phyloP scores from a whole-genome alignment of 148 eudicot species.

The Diospyros kaki region DNA sequence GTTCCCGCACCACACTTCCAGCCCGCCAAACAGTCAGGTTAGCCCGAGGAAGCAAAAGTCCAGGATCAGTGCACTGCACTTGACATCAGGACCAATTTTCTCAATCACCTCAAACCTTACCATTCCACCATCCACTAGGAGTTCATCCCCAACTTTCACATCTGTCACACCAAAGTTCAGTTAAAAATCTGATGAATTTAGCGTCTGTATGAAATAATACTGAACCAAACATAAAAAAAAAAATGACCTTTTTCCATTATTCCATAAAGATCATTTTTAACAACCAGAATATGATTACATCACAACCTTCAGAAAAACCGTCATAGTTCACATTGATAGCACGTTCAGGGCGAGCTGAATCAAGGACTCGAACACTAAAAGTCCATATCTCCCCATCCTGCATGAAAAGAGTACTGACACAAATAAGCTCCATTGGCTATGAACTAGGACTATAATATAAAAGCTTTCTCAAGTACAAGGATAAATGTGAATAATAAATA shows the following conservation, averaged over 20 bases:
- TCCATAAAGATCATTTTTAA: neutral
- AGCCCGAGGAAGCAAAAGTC: constrained; percentile 87
- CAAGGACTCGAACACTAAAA: constrained; percentile 85
- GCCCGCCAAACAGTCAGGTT: constrained; percentile 92
- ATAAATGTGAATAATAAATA: too few species aligned
- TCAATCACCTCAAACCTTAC: constrained; percentile 89
- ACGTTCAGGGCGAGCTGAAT: constrained; percentile 67
- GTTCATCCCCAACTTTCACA: constrained; percentile 82
- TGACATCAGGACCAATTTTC: constrained; percentile 96
- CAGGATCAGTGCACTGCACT: constrained; percentile 88
- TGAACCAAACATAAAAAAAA: neutral
- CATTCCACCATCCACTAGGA: constrained; percentile 98
- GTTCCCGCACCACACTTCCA: constrained; percentile 86
- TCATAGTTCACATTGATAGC: constrained; percentile 84
- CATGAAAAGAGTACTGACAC: constrained; percentile 20
- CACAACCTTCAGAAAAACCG: constrained; percentile 90
- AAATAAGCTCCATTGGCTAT: neutral
- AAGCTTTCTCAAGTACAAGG: too few species aligned
- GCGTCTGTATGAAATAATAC: too few species aligned
- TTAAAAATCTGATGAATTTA: neutral
- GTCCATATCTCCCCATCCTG: constrained; percentile 99
- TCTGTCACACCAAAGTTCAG: constrained; percentile 38
- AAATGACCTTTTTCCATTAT: neutral
- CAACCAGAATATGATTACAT: constrained; percentile 5
- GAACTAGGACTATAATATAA: neutral